Conservation (phyloP, 176 grass and related monocot genomes). For the Oryza coarctata region DNA sequence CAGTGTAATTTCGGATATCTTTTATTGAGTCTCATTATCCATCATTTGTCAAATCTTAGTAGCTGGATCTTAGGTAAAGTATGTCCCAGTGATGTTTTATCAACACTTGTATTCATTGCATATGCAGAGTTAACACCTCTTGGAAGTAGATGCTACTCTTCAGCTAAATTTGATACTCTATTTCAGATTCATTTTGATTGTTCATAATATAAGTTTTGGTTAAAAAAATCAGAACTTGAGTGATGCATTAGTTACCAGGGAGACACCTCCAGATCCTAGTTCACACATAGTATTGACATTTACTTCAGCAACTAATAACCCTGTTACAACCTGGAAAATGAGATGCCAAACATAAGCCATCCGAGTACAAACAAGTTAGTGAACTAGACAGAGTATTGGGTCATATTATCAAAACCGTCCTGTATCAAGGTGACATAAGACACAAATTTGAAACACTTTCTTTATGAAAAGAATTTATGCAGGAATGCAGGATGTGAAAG, state of each 20-base stretch:
- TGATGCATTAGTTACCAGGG: constrained; percentile 57
- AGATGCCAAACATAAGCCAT: constrained; percentile 18
- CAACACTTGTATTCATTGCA: too few relatives aligned
- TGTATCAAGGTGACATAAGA: constrained; percentile 50
- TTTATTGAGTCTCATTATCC: neutral
- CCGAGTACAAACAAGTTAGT: constrained; percentile 4
- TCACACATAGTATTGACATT: constrained; percentile 98
- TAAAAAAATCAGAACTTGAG: neutral
- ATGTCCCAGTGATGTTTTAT: neutral
- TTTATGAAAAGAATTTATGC: neutral
- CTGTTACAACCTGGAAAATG: constrained; percentile 84
- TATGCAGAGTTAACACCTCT: neutral
- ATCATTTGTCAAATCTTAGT: constrained; percentile 22
- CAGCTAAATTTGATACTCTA: neutral
- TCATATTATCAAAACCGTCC: constrained; percentile 52
- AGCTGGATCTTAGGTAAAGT: neutral
- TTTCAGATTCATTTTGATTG: neutral
- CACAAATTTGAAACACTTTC: constrained; percentile 11
- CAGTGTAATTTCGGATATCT: neutral
- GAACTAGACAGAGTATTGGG: constrained; percentile 14
- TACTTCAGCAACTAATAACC: constrained; percentile 91
- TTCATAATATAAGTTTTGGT: neutral
- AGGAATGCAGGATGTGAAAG: constrained; percentile 20
- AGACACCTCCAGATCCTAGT: constrained; percentile 91
- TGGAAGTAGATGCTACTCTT: neutral